Base-by-base conservation (phyloP, 2,329 filamentous ascomycete genomes). In the Colletotrichum phormii region DNA sequence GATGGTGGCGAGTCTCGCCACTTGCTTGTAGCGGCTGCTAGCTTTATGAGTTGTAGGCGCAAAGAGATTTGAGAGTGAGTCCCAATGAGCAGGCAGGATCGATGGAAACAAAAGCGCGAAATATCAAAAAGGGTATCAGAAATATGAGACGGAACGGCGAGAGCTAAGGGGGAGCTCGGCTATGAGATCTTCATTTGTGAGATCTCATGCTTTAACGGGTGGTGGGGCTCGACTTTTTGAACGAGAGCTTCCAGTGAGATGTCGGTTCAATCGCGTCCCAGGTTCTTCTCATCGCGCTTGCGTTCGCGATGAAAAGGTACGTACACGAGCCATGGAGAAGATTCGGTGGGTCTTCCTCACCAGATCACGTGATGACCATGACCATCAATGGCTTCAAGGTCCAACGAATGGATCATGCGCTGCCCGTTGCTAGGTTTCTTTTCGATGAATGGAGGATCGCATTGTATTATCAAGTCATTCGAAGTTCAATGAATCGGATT, bases 231-330 rank as follows among this genome's bases (percentile, higher is more conserved):
- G 66, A 35, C 31, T 18, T 24, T 60, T 24, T 60, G 9, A 31
- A 42, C 46, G 63, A 29, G 49, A 33, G 22, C 24, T 60, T 64
- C 55, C 35, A 64, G 59, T 65, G 53, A 54, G 42, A 69, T 57
- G 29, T 63, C 61, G 24, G 49, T 57, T 53, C 53, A 57, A 49
- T 49, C 42, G 59, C 59, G 8, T 49, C 46, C 57, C 57, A 49
- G 8, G 13, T 31, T 57, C 54, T 7, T 51, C 13, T 64, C 70
- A 72, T 64, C 55, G 54, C 61, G 66, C 61, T 57, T 46, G 61
- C 18, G 12, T 35, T 60, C 66, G 70, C 70, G 66, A 37, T 55
- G 60, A 35, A 55, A 70, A 31, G 60, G 54, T 64, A 68, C 58
- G 65, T 72, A 68, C 58, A 66, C 37, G 26, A 37, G 13, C 64